phyloP scores from a whole-genome alignment of 1,139 yeast species.

The Pneumocystis oryctolagi region DNA sequence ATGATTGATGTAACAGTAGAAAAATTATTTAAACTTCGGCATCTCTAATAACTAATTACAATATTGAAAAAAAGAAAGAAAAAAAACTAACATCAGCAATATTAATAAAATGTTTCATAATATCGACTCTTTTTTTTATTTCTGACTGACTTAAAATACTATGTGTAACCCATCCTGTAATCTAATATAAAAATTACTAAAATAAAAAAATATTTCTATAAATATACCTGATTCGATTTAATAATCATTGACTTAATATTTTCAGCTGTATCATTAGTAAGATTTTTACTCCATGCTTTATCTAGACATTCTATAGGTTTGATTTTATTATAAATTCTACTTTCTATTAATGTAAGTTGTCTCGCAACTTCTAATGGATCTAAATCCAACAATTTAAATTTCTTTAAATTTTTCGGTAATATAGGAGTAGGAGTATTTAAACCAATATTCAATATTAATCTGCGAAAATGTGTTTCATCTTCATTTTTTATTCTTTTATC shows the following conservation, averaged over 20 bases:
- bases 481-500: slow-evolving; percentile 13
- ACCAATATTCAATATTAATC: neutral
- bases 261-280: slow-evolving; percentile 26
- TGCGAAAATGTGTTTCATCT: slow-evolving; percentile 8
- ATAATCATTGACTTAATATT: slow-evolving; percentile 15
- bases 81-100: slow-evolving; percentile 44
- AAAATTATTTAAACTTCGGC: slow-evolving; percentile 64
- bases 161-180: slow-evolving; percentile 72
- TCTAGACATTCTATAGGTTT: slow-evolving; percentile 63
- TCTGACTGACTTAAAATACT: slow-evolving; percentile 53
- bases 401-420: slow-evolving; percentile 12
- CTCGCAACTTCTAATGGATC: slow-evolving; percentile 68
- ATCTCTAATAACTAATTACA: slow-evolving; percentile 22
- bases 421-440: slow-evolving; percentile 11
- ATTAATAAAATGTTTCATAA: slow-evolving; percentile 57
- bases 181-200: neutral
- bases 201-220: neutral
- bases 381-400: slow-evolving; percentile 37
- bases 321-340: slow-evolving; percentile 49
- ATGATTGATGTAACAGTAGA: slow-evolving; percentile 90
- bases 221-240: slow-evolving; percentile 41
- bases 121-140: slow-evolving; percentile 49
- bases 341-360: slow-evolving; percentile 68
- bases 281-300: slow-evolving; percentile 37
- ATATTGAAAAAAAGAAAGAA: neutral